A percentile compares a stretch with the other conserved stretches of the same genome.
Conservation (phyloP, 768 basidiomycete genomes). For the Erythrobasidium yunnanense region DNA sequence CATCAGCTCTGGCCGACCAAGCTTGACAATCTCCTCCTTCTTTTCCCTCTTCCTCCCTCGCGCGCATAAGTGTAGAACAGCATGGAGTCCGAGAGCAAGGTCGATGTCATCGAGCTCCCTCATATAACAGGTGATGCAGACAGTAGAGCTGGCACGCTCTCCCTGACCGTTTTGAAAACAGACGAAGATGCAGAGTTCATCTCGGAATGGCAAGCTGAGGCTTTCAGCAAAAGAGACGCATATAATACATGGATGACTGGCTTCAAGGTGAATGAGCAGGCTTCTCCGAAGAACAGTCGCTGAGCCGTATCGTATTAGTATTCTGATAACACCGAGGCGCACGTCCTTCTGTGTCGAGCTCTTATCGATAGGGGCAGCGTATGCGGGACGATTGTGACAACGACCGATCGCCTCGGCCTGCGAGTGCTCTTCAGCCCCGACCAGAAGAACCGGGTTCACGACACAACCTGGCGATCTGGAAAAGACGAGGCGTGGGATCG, state of each 20-base stretch:
- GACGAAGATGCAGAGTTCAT: not conserved
- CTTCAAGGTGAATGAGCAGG: not conserved
- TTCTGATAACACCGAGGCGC: not conserved
- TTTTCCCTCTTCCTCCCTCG: too few relatives aligned
- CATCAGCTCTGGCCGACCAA: too few relatives aligned
- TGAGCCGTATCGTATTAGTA: not conserved
- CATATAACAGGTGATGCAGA: slow-evolving; percentile 5
- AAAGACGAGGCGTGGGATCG: not conserved
- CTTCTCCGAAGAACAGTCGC: not conserved
- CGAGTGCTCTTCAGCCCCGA: not conserved
- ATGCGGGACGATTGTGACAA: not conserved
- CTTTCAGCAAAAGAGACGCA: not conserved
- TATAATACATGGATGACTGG: not conserved
- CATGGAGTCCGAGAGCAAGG: too few relatives aligned
- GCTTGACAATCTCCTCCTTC: too few relatives aligned
- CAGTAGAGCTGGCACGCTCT: not conserved
- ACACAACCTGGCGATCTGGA: not conserved
- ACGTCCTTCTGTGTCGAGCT: not conserved
- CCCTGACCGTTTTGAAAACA: not conserved
- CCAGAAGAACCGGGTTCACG: not conserved
- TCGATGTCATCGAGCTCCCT: not conserved
- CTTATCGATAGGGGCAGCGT: not conserved
- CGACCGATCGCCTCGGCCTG: not conserved
- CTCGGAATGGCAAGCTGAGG: not conserved
- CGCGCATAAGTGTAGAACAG: too few relatives aligned